A percentile compares a stretch with the other conserved stretches of the same genome.
These are phyloP conservation scores for Dryadomyces sulphureus DNA, from an alignment of 2,329 filamentous ascomycete genomes.

Conservation along the genomic window DNA sequence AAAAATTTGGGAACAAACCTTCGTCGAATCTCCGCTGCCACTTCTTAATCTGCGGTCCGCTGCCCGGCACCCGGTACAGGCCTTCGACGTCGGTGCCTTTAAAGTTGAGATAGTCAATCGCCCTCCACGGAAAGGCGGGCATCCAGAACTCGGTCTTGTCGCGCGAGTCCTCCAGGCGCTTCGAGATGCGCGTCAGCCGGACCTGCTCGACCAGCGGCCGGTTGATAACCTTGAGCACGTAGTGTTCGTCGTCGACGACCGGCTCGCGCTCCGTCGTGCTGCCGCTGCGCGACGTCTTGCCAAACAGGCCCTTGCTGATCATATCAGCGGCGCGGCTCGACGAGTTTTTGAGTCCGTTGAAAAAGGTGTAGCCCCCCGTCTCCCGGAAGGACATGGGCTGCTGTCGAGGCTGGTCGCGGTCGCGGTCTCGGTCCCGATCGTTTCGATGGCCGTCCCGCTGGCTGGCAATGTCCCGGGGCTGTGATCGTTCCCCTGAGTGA, in stretches of 20 bases:
- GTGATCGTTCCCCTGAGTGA: slow-evolving; percentile 55
- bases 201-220: slow-evolving; percentile 78
- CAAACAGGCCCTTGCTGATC: slow-evolving; percentile 69
- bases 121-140: slow-evolving; percentile 88
- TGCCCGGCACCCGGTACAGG: slow-evolving; percentile 82
- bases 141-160: slow-evolving; percentile 99
- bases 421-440: slow-evolving; percentile 23
- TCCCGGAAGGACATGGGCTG: slow-evolving; percentile 44
- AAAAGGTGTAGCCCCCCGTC: slow-evolving; percentile 46
- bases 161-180: slow-evolving; percentile 68
- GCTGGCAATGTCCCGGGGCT: slow-evolving; percentile 25
- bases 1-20: slow-evolving; percentile 31
- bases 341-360: slow-evolving; percentile 59
- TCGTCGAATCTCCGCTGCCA: slow-evolving; percentile 88
- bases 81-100: slow-evolving; percentile 90
- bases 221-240: slow-evolving; percentile 74
- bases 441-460: slow-evolving; percentile 21
- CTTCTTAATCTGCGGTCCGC: slow-evolving; percentile 77
- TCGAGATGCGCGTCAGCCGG: slow-evolving; percentile 79
- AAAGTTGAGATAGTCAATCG: slow-evolving; percentile 92
- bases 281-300: slow-evolving; percentile 60
- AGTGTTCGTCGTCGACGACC: slow-evolving; percentile 64
- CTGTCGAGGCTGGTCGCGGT: slow-evolving; percentile 21
- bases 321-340: slow-evolving; percentile 66
- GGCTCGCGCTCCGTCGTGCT: slow-evolving; percentile 52